phyloP scores from a whole-genome alignment of 805 yeast species.

The Pichia exigua region DNA sequence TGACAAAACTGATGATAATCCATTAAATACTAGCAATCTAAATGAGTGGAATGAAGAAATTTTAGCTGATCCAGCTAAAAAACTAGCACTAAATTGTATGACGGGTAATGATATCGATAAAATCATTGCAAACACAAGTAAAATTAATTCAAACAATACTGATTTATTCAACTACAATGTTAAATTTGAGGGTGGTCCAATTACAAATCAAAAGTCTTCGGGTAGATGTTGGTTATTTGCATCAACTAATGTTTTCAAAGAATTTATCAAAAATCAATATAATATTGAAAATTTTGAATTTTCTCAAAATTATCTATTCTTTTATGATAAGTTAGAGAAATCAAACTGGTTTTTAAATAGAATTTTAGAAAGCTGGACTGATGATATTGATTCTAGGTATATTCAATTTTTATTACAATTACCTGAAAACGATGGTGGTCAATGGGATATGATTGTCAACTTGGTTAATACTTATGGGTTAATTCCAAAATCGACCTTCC shows the following conservation, averaged over 20 bases:
- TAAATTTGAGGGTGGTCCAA: slow-evolving; percentile 50
- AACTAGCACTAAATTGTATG: slow-evolving; percentile 46
- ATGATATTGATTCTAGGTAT: slow-evolving; percentile 63
- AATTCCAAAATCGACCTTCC: slow-evolving; percentile 66
- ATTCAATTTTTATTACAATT: slow-evolving; percentile 55
- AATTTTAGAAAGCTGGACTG: slow-evolving; percentile 57
- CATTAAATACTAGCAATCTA: slow-evolving; percentile 30
- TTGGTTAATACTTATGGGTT: slow-evolving; percentile 71
- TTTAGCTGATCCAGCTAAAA: slow-evolving; percentile 40
- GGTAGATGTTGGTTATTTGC: slow-evolving; percentile 94
- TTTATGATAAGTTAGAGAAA: slow-evolving; percentile 83
- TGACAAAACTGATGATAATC: slow-evolving; percentile 9
- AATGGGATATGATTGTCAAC: slow-evolving; percentile 80
- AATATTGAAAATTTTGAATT: slow-evolving; percentile 64
- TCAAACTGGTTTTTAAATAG: slow-evolving; percentile 75
- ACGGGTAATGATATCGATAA: slow-evolving; percentile 38
- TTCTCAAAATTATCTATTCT: slow-evolving; percentile 73
- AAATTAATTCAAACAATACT: slow-evolving; percentile 22
- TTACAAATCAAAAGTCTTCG: slow-evolving; percentile 66
- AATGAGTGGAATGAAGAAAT: slow-evolving; percentile 40
- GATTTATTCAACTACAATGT: slow-evolving; percentile 39
- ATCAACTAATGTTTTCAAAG: slow-evolving; percentile 66
- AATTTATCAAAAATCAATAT: slow-evolving; percentile 53
- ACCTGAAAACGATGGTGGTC: slow-evolving; percentile 84
- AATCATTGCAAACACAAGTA: slow-evolving; percentile 33